Evolutionary conservation across 2,329 filamentous ascomycete species (phyloP).

Genomic region (Dothidotthia symphoricarpi): DNA sequence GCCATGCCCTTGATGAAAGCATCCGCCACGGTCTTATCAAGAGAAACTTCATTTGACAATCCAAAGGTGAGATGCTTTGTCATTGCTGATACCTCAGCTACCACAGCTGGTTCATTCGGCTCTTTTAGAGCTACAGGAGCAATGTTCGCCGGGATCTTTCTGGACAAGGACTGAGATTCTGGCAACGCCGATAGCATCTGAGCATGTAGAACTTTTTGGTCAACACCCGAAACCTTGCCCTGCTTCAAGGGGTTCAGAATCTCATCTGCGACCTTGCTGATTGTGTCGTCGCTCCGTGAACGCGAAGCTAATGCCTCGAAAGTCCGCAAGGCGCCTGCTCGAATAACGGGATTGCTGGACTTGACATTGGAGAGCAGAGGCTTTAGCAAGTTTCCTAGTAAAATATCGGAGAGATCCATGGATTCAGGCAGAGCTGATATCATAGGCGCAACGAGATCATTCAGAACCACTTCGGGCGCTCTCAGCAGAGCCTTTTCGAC

Average conservation of each 20-base stretch:
- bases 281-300: slow-evolving; percentile 56
- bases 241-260: slow-evolving; percentile 75
- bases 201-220: slow-evolving; percentile 79
- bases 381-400: slow-evolving; percentile 74
- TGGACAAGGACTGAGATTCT: slow-evolving; percentile 60
- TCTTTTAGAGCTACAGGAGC: slow-evolving; percentile 74
- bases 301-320: slow-evolving; percentile 69
- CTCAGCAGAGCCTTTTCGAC: slow-evolving; percentile 87
- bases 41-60: slow-evolving; percentile 58
- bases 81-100: slow-evolving; percentile 71
- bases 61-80: slow-evolving; percentile 63
- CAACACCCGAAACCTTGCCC: slow-evolving; percentile 78
- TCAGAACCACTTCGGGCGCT: slow-evolving; percentile 84
- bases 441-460: slow-evolving; percentile 72
- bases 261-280: slow-evolving; percentile 73
- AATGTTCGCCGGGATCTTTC: slow-evolving; percentile 65
- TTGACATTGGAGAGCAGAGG: slow-evolving; percentile 87
- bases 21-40: slow-evolving; percentile 68
- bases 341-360: slow-evolving; percentile 77
- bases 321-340: slow-evolving; percentile 70
- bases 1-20: slow-evolving; percentile 75
- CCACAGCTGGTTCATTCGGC: slow-evolving; percentile 79
- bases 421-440: slow-evolving; percentile 65
- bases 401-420: slow-evolving; percentile 74
- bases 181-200: slow-evolving; percentile 66